A percentile compares a stretch with the other conserved stretches of the same genome.
phyloP scores from a whole-genome alignment of 2,329 filamentous ascomycete genomes.

The Aspergillus melleus region DNA sequence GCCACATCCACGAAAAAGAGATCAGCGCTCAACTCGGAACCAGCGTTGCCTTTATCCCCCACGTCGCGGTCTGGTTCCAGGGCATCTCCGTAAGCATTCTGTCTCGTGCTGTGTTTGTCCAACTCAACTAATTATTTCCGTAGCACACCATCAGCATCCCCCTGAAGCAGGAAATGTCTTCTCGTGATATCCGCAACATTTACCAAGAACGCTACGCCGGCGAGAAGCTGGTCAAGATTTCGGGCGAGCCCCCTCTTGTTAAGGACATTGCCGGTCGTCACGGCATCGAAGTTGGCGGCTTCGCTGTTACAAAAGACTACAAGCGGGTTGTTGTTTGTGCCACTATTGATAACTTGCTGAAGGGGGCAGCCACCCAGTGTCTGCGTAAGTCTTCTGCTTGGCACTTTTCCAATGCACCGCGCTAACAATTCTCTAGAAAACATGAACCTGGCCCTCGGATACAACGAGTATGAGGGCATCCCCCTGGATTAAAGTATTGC shows the following conservation, averaged over 20 bases:
- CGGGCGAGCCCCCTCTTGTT: conserved; percentile 82
- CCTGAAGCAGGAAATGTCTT: conserved; percentile 80
- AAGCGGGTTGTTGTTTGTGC: conserved; percentile 93
- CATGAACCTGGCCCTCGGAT: conserved; percentile 90
- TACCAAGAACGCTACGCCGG: conserved; percentile 97
- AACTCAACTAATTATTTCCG: not conserved
- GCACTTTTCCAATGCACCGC: not conserved
- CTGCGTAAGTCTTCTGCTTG: conserved; percentile 65
- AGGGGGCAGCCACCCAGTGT: conserved; percentile 91
- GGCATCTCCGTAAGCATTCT: conserved; percentile 67
- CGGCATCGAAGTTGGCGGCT: conserved; percentile 89
- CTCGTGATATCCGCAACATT: conserved; percentile 86
- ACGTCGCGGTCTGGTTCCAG: conserved; percentile 96
- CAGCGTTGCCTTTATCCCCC: conserved; percentile 81
- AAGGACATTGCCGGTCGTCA: conserved; percentile 83
- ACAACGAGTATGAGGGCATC: conserved; percentile 85
- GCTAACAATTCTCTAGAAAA: conserved; percentile 62
- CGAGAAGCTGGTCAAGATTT: conserved; percentile 90
- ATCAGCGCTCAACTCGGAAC: conserved; percentile 76
- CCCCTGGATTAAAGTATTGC: conserved; percentile 53
- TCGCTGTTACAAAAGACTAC: conserved; percentile 85
- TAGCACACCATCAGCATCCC: conserved; percentile 86
- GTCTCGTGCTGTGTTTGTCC: not conserved
- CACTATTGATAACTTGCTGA: conserved; percentile 90
- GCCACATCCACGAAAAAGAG: conserved; percentile 93